Evolutionary conservation across 1,139 yeast species (phyloP).

Genomic region (Geotrichum bryndzae): DNA sequence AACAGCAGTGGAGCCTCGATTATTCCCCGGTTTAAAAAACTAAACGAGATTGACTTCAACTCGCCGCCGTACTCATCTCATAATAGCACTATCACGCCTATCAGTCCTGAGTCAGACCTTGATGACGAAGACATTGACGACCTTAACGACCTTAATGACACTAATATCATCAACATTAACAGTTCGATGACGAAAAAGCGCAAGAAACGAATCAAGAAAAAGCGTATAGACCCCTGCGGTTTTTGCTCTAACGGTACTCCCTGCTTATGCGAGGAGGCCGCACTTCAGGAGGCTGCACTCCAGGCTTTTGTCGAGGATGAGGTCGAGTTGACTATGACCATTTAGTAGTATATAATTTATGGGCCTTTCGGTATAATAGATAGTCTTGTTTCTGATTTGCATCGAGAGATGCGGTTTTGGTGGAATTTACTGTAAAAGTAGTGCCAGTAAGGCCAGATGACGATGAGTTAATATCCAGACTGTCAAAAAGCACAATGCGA

Average conservation of each 20-base stretch:
- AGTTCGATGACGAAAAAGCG: not conserved
- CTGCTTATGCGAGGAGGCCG: conserved; percentile 80
- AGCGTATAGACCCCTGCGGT: conserved; percentile 62
- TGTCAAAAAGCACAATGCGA: not conserved
- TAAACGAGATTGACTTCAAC: not conserved
- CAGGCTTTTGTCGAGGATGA: not conserved
- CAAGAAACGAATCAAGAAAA: not conserved
- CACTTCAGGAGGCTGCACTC: conserved; percentile 47
- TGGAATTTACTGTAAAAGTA: not conserved
- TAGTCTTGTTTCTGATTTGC: not conserved
- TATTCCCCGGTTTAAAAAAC: not conserved
- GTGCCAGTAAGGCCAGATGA: not conserved
- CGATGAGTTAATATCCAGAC: not conserved
- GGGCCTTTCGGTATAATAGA: not conserved
- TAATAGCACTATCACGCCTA: not conserved
- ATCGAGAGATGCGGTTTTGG: not conserved
- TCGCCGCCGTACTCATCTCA: not conserved
- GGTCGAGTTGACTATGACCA: not conserved
- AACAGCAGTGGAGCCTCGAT: not conserved
- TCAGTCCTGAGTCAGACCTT: not conserved
- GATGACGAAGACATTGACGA: not conserved
- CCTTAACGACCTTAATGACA: not conserved
- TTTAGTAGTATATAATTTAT: not conserved
- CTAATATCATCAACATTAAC: not conserved
- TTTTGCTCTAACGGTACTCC: conserved; percentile 88